These are phyloP conservation scores for Parmelia sp. DNA, from an alignment of 495 filamentous ascomycete species.

Conservation along the genomic window DNA sequence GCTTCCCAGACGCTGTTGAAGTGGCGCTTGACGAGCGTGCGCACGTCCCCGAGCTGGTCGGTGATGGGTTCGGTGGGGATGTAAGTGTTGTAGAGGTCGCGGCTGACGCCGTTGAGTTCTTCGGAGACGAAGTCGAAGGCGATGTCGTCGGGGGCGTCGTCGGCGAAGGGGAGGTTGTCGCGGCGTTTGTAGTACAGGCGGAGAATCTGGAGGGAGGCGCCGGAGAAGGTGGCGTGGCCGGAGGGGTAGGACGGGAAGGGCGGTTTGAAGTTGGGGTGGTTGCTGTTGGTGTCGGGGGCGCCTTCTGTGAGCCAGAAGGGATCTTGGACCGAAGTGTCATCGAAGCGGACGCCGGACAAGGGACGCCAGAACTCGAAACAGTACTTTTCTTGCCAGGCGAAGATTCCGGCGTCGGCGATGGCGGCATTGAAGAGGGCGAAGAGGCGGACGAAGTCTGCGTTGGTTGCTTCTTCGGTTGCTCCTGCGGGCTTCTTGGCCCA, in stretches of 20 bases:
- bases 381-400: constrained; percentile 34
- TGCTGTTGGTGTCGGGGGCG: constrained; percentile 34
- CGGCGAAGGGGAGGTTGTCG: constrained; percentile 25
- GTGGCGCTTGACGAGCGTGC: constrained; percentile 24
- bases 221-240: constrained; percentile 36
- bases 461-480: constrained; percentile 27
- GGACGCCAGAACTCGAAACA: constrained; percentile 36
- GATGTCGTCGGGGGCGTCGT: constrained; percentile 30
- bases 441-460: constrained; percentile 34
- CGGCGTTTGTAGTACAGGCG: constrained; percentile 33
- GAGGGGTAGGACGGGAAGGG: constrained; percentile 37
- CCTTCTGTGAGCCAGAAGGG: constrained; percentile 33
- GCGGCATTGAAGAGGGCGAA: constrained; percentile 31
- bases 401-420: constrained; percentile 35
- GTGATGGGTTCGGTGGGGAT: constrained; percentile 29
- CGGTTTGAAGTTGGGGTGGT: constrained; percentile 32
- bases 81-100: constrained; percentile 30
- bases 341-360: constrained; percentile 32
- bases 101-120: constrained; percentile 34
- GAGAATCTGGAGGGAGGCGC: constrained; percentile 31
- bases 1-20: constrained; percentile 32
- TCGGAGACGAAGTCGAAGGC: constrained; percentile 30
- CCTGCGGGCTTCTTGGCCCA: constrained; percentile 16
- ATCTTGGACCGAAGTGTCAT: constrained; percentile 23
- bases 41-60: constrained; percentile 31